Conservation (phyloP, 331 rosid genomes). For the Quercus phellos region DNA sequence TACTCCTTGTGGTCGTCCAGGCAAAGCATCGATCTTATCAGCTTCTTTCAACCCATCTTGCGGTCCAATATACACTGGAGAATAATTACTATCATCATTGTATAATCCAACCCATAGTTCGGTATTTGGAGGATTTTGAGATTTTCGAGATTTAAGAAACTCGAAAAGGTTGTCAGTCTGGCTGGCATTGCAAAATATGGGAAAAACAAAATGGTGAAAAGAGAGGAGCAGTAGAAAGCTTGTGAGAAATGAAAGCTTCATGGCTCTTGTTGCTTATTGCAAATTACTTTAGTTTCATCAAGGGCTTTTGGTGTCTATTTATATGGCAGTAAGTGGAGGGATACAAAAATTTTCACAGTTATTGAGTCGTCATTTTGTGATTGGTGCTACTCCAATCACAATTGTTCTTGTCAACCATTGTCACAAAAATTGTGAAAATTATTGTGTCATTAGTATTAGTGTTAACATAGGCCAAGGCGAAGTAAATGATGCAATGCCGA, state of each 20-base stretch:
- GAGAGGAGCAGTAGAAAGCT: slow-evolving; percentile 15
- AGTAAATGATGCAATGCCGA: no score
- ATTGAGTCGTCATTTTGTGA: no score
- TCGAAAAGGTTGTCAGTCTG: slow-evolving; percentile 34
- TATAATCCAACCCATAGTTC: background rate
- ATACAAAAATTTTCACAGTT: no score
- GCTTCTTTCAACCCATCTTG: slow-evolving; percentile 25
- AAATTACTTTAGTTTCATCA: no score
- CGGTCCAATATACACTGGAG: slow-evolving; percentile 17
- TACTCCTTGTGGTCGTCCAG: slow-evolving; percentile 52
- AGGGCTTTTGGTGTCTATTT: no score
- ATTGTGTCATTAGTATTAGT: no score
- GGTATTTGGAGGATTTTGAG: slow-evolving; percentile 7
- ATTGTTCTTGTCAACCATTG: no score
- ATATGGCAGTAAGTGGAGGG: no score
- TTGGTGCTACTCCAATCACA: no score
- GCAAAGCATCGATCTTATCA: slow-evolving; percentile 46
- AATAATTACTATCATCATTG: background rate
- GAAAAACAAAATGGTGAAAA: background rate
- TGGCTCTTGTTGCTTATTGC: no score
- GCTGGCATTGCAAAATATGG: slow-evolving; percentile 13
- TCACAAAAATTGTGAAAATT: no score
- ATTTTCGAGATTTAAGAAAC: slow-evolving; percentile 31
- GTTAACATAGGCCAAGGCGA: no score
- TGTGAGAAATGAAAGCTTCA: slow-evolving; percentile 5